These are phyloP conservation scores for Colletotrichum limetticola DNA, from an alignment of 2,329 filamentous ascomycete species.

Conservation along the genomic window DNA sequence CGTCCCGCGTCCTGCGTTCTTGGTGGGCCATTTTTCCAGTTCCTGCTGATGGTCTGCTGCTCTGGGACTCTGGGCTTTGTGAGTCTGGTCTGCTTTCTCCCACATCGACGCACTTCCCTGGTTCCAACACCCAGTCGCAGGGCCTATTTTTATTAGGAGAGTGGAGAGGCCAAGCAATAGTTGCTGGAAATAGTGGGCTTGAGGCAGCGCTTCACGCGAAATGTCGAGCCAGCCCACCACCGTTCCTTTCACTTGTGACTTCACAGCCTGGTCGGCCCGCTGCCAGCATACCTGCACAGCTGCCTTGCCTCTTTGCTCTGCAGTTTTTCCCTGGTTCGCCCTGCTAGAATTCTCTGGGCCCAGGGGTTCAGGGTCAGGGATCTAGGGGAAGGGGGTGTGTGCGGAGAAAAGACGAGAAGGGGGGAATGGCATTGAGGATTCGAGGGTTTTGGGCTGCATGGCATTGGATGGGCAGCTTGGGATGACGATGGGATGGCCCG, in stretches of 20 bases:
- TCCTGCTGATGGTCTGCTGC: neutral
- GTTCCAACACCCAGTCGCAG: constrained; percentile 16
- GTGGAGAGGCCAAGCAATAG: constrained; percentile 31
- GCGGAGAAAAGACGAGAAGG: constrained; percentile 12
- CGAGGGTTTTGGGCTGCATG: constrained; percentile 13
- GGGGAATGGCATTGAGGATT: constrained; percentile 2
- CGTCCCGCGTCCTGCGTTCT: neutral
- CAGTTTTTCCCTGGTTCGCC: neutral
- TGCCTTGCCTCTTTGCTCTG: constrained; percentile 3
- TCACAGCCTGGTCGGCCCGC: constrained; percentile 7
- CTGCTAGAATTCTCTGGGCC: constrained; percentile 14
- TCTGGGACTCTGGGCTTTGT: too few relatives aligned
- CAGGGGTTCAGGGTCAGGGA: constrained; percentile 12
- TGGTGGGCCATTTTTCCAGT: neutral
- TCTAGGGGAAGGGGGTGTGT: constrained; percentile 13
- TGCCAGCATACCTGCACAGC: constrained; percentile 3
- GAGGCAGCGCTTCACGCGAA: constrained; percentile 24
- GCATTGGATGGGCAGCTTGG: constrained; percentile 1
- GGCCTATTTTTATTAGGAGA: constrained; percentile 23
- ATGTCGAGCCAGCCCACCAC: constrained; percentile 8
- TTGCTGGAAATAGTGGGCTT: constrained; percentile 22
- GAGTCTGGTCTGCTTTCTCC: constrained; percentile 5
- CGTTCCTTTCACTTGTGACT: neutral
- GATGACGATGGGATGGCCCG: constrained; percentile 27
- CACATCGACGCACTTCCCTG: constrained; percentile 14